Evolutionary conservation across 192 early-diverging fungal species (phyloP), one percentile per base, ranked within the genome.

Genomic region (Lobosporangium transversale): DNA sequence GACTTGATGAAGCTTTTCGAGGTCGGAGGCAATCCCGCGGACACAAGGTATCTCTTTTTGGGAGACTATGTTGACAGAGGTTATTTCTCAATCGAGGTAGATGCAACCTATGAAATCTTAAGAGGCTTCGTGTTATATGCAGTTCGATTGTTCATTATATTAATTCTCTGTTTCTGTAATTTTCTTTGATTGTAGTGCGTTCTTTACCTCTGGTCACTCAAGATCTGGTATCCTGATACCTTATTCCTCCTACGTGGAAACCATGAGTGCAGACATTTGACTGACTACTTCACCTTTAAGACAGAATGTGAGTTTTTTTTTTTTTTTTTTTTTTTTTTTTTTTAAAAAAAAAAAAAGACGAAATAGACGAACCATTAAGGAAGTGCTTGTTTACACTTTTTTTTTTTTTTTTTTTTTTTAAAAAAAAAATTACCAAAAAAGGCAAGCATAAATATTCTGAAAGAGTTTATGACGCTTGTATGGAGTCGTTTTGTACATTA

Each of bases 1-100:
- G 97, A 98, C 80, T 80, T 98, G 70, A 93, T 98, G 94, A 97
- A 98, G 80, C 87, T 98, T 27, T 96, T 98, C 83, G 95, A 97
- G 71, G 95, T 98, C 9, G 97, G 97, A 40, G 97, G 97, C 45
- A 91, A 94, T 76, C 95, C 95, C 18, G 91, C 89, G 2, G 89
- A 86, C 30, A 98, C 97, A 3, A 84, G 92, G 27, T 98, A 98
- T 68, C 85, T 98, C 23, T 98, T 98, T 60, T 74, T 98, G 59
- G 97, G 97, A 31, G 97, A 98, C 76, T 98, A 97, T 80, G 97
- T 98, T 7, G 97, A 97, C 76, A 85, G 97, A 66, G 97, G 97
- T 20, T 98, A 98, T 73, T 98, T 96, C 70, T 95, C 94, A 10
- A 97, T 98, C 47, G 95, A 98, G 87, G 94, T 91, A 80, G 49